Conservation (phyloP, 208 protist species). For the Wallacemonas sp. region DNA sequence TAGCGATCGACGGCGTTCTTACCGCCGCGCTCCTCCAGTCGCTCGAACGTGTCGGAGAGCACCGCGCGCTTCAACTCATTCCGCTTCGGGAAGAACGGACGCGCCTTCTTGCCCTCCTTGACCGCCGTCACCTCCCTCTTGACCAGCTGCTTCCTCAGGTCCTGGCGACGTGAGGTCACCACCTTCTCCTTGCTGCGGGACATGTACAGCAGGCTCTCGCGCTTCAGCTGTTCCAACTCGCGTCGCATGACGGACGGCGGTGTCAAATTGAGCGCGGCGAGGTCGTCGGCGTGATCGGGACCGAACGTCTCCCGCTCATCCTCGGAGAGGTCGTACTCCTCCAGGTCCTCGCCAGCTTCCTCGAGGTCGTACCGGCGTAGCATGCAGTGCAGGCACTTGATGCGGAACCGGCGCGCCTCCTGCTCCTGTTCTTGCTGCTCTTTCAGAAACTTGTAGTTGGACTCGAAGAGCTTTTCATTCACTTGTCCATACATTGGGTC, state of each 20-base stretch:
- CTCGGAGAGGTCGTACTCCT: conserved; percentile 84
- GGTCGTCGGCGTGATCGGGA: conserved; percentile 61
- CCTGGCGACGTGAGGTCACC: conserved; percentile 34
- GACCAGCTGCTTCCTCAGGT: conserved; percentile 52
- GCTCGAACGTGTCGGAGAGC: conserved; percentile 69
- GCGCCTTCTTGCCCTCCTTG: conserved; percentile 62
- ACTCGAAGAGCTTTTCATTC: conserved; percentile 52
- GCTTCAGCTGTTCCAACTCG: conserved; percentile 70
- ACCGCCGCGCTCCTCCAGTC: conserved; percentile 66
- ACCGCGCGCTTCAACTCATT: conserved; percentile 69
- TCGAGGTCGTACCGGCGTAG: conserved; percentile 71
- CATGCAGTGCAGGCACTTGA: conserved; percentile 63
- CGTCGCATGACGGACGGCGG: conserved; percentile 40
- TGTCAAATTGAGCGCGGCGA: conserved; percentile 49
- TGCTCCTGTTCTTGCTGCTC: conserved; percentile 77
- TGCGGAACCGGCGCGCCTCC: conserved; percentile 54
- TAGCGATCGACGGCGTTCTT: conserved; percentile 84
- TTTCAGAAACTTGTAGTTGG: conserved; percentile 80
- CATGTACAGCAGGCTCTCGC: conserved; percentile 62
- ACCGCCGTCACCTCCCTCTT: conserved; percentile 74
- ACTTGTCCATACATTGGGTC: conserved; percentile 57
- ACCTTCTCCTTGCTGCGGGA: conserved; percentile 36
- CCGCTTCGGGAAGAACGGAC: conserved; percentile 80
- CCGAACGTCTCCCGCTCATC: conserved; percentile 75
- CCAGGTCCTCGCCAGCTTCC: conserved; percentile 57